A percentile compares a stretch with the other conserved stretches of the same genome.
phyloP scores from a whole-genome alignment of 2,329 filamentous ascomycete genomes.

The Exophiala sp. region DNA sequence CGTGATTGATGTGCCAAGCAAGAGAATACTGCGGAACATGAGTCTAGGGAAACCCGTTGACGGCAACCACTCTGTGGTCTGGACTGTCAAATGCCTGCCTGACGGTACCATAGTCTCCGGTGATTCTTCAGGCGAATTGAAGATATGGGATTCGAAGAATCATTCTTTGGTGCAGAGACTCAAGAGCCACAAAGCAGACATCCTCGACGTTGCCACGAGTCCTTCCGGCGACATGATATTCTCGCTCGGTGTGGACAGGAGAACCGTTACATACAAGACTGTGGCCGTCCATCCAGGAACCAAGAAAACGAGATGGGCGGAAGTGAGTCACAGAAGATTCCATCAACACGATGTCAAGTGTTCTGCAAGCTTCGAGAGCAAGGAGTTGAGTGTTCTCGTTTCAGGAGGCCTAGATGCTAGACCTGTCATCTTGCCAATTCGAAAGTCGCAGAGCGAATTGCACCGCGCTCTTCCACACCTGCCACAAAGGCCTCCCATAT shows the following conservation, averaged over 20 bases:
- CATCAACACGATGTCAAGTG: conserved; percentile 94
- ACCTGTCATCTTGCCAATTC: conserved; percentile 74
- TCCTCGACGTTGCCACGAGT: conserved; percentile 78
- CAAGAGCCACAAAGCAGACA: conserved; percentile 80
- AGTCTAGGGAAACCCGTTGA: conserved; percentile 76
- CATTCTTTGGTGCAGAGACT: conserved; percentile 83
- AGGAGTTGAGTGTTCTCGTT: conserved; percentile 75
- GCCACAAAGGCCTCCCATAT: conserved; percentile 68
- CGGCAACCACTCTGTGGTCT: conserved; percentile 82
- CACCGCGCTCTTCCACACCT: conserved; percentile 77
- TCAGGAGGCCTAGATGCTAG: conserved; percentile 87
- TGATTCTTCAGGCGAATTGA: conserved; percentile 87
- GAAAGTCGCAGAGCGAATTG: conserved; percentile 57
- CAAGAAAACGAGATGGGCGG: conserved; percentile 65
- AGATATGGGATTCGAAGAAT: conserved; percentile 89
- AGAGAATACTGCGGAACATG: conserved; percentile 70
- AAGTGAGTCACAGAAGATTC: conserved; percentile 77
- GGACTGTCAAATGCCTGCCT: conserved; percentile 82
- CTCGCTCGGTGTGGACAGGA: conserved; percentile 85
- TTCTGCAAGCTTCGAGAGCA: conserved; percentile 82
- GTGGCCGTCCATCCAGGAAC: conserved; percentile 41
- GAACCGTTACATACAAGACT: conserved; percentile 75
- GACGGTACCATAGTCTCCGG: conserved; percentile 89
- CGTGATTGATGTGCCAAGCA: conserved; percentile 77
- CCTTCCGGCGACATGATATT: conserved; percentile 74